Percentiles rank a stretch among this genome's conserved stretches.
Conservation (phyloP, 345 rosid species). For the Eucalyptus regnans region DNA sequence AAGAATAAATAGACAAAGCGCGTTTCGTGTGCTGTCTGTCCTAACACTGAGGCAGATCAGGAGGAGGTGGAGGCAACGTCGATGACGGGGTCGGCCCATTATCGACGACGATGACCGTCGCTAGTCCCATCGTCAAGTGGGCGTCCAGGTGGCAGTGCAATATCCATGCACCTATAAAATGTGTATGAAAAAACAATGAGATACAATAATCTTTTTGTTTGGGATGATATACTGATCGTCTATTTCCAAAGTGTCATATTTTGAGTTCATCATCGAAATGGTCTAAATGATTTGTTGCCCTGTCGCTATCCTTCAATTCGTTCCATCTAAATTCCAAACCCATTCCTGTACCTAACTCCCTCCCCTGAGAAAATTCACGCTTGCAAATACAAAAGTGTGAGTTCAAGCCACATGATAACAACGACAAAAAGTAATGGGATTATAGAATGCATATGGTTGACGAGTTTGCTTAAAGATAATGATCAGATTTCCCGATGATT, state of each 20-base stretch:
- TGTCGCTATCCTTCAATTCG: neutral
- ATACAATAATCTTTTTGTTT: neutral
- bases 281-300: neutral
- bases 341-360: neutral
- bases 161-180: neutral
- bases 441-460: neutral
- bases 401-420: neutral
- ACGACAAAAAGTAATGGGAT: neutral
- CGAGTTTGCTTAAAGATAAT: neutral
- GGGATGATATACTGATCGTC: neutral
- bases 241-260: neutral
- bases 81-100: neutral
- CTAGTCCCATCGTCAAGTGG: neutral
- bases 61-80: conserved; percentile 3
- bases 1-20: neutral
- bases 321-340: neutral
- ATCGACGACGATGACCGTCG: neutral
- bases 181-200: neutral
- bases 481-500: neutral
- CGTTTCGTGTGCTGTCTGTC: neutral
- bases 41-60: neutral
- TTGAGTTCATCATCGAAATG: neutral
- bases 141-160: conserved; percentile 1
- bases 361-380: neutral
- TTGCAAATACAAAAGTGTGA: neutral